phyloP scores from a whole-genome alignment of 2,329 filamentous ascomycete genomes.

The Aspergillus pseudotamarii region DNA sequence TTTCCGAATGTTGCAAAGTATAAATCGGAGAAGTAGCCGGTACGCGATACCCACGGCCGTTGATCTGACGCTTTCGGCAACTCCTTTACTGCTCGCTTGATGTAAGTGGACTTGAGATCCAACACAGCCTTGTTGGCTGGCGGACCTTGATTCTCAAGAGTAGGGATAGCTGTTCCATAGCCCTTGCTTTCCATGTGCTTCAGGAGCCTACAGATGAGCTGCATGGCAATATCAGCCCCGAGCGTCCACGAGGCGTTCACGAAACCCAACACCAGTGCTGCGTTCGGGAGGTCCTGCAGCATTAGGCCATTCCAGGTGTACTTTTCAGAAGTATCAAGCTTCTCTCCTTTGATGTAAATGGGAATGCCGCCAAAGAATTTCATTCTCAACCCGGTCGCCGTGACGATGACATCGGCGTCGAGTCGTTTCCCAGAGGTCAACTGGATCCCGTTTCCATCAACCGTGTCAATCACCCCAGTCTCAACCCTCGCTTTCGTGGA shows the following conservation, averaged over 20 bases:
- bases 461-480: constrained; percentile 52
- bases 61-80: neutral
- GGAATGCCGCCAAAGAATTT: constrained; percentile 27
- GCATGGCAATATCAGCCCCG: constrained; percentile 28
- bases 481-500: constrained; percentile 13
- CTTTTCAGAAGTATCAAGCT: constrained; percentile 24
- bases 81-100: neutral
- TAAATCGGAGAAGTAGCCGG: neutral
- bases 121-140: neutral
- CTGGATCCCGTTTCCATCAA: constrained; percentile 49
- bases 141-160: neutral
- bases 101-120: neutral
- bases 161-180: neutral
- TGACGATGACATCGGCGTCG: constrained; percentile 36
- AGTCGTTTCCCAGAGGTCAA: constrained; percentile 41
- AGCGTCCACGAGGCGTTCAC: constrained; percentile 38
- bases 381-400: constrained; percentile 39
- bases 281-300: constrained; percentile 39
- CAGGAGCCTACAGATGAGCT: neutral
- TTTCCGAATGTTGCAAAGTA: neutral
- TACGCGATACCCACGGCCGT: neutral
- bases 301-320: constrained; percentile 36
- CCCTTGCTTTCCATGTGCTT: neutral
- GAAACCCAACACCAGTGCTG: constrained; percentile 34
- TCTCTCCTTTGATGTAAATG: constrained; percentile 29